Percentiles rank a stretch among this genome's conserved stretches.
Evolutionary conservation across 2,329 filamentous ascomycete species (phyloP).

Genomic region (Tolypocladium tundrense): DNA sequence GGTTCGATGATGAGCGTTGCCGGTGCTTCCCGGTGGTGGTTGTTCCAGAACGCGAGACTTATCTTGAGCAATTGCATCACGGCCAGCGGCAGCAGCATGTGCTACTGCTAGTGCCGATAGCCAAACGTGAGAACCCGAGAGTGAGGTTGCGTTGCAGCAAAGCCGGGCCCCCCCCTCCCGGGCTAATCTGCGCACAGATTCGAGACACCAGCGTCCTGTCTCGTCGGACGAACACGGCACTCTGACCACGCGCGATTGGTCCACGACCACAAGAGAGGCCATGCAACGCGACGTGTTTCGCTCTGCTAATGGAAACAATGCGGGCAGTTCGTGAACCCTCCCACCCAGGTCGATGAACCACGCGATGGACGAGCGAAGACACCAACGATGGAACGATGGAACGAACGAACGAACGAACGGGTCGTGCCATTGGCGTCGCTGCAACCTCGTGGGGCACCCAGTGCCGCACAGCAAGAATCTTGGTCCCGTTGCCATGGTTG

Average conservation of each 20-base stretch:
- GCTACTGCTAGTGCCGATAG: not conserved
- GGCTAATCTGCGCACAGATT: not conserved
- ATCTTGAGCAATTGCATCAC: not conserved
- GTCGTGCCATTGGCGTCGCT: not conserved
- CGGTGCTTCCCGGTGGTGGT: not conserved
- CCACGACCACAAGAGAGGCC: not conserved
- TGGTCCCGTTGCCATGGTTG: not conserved
- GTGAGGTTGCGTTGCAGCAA: not conserved
- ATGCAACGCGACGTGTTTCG: not conserved
- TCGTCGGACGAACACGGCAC: not conserved
- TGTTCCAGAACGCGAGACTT: not conserved
- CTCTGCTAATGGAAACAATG: not conserved
- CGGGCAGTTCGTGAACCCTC: not conserved
- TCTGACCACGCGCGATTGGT: not conserved
- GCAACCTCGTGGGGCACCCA: not conserved
- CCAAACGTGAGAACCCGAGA: not conserved
- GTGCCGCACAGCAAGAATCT: not conserved
- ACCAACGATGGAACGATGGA: not conserved
- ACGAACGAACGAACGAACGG: not conserved
- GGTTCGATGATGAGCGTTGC: not conserved
- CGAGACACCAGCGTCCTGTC: not conserved
- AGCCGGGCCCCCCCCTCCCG: not conserved
- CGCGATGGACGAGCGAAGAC: not conserved
- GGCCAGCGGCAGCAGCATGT: not conserved
- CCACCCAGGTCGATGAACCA: not conserved